Percentiles rank a stretch among this genome's conserved stretches.
These are phyloP conservation scores for Xylaria scruposa DNA, from an alignment of 495 filamentous ascomycete species.

Conservation along the genomic window DNA sequence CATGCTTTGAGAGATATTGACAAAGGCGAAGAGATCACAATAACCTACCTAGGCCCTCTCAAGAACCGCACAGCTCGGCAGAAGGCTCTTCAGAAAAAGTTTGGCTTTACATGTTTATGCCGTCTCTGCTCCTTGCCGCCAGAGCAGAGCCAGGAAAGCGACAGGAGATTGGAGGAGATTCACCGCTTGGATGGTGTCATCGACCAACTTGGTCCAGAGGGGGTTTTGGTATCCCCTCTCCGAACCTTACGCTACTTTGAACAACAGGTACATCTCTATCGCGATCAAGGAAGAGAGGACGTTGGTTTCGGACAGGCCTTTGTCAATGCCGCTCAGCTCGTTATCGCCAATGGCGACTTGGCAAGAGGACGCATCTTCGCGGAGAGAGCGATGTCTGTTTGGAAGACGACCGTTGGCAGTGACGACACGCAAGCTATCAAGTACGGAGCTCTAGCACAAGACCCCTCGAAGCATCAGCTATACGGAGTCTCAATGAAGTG, in stretches of 20 bases:
- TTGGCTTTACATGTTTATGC: slow-evolving; percentile 46
- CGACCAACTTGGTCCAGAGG: slow-evolving; percentile 18
- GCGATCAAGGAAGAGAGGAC: slow-evolving; percentile 33
- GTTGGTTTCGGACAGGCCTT: slow-evolving; percentile 30
- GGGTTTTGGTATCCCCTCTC: slow-evolving; percentile 23
- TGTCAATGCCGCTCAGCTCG: slow-evolving; percentile 43
- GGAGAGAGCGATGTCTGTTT: slow-evolving; percentile 37
- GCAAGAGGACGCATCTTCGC: slow-evolving; percentile 46
- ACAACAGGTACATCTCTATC: slow-evolving; percentile 29
- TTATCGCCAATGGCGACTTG: slow-evolving; percentile 44
- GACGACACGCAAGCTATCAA: slow-evolving; percentile 30
- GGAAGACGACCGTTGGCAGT: slow-evolving; percentile 25
- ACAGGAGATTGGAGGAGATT: slow-evolving; percentile 26
- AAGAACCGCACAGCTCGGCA: slow-evolving; percentile 32
- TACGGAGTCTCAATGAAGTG: slow-evolving; percentile 33
- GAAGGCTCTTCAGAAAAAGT: slow-evolving; percentile 33
- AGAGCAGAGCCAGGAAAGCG: slow-evolving; percentile 38
- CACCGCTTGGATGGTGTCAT: slow-evolving; percentile 33
- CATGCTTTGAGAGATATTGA: slow-evolving; percentile 43
- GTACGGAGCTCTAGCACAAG: slow-evolving; percentile 23
- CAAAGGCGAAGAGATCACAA: slow-evolving; percentile 48
- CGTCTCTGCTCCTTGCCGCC: slow-evolving; percentile 40
- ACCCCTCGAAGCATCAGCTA: slow-evolving; percentile 30
- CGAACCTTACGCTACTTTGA: slow-evolving; percentile 30
- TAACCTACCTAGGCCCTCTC: slow-evolving; percentile 38